These are phyloP conservation scores for Debaryomycetaceae sp. DNA, from an alignment of 1,139 yeast species.

Conservation along the genomic window DNA sequence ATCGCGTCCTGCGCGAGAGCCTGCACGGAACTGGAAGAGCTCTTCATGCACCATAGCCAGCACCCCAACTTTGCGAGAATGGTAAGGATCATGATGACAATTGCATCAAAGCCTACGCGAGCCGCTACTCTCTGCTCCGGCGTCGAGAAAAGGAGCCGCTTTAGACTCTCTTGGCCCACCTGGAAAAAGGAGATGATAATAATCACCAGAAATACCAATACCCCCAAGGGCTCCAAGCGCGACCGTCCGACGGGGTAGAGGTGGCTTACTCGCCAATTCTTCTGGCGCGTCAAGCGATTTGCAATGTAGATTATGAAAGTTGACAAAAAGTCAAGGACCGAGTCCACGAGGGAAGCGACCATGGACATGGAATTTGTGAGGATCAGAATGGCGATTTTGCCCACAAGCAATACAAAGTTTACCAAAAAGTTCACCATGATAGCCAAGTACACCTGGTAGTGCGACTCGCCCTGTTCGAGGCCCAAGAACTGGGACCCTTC, in stretches of 20 bases:
- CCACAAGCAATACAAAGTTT: conserved; percentile 49
- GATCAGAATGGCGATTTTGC: conserved; percentile 52
- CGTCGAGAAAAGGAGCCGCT: conserved; percentile 19
- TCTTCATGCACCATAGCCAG: conserved; percentile 55
- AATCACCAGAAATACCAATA: conserved; percentile 59
- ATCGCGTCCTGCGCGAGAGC: conserved; percentile 77
- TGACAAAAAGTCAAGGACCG: conserved; percentile 62
- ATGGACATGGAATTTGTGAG: conserved; percentile 64
- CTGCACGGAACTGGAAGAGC: conserved; percentile 58
- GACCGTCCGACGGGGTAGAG: conserved; percentile 60
- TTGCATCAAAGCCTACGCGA: conserved; percentile 42
- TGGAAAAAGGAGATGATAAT: conserved; percentile 66
- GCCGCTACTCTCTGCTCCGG: conserved; percentile 28
- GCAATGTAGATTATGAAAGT: conserved; percentile 63
- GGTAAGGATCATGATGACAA: conserved; percentile 52
- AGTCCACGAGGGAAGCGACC: conserved; percentile 69
- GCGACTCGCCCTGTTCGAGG: conserved; percentile 30
- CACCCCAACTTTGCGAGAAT: conserved; percentile 50
- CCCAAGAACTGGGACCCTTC: conserved; percentile 48
- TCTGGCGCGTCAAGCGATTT: conserved; percentile 45
- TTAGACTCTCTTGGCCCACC: conserved; percentile 56
- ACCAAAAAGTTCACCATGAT: conserved; percentile 55
- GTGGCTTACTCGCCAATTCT: conserved; percentile 39
- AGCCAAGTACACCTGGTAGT: conserved; percentile 42
- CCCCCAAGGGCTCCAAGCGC: conserved; percentile 70